Evolutionary conservation across 2,329 filamentous ascomycete genomes (phyloP), one percentile per base, ranked within the genome.

Genomic region (Cryphonectria parasitica): DNA sequence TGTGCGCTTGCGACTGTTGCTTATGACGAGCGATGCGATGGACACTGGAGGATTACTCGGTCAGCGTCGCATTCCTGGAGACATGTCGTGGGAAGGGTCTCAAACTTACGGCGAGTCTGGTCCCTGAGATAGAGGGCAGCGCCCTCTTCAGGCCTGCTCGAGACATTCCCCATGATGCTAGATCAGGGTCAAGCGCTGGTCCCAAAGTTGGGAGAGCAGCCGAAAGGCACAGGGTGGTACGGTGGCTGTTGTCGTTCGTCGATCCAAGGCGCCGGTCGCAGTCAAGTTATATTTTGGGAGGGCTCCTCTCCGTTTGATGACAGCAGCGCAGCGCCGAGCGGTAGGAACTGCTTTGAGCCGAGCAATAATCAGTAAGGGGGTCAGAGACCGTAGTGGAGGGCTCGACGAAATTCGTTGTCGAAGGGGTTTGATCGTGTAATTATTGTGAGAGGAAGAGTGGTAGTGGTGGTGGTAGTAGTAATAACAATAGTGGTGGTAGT

Each of bases 111-210:
- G 87, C 94, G 90, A 80, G 89, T 93, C 86, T 97, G 96, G 80
- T 99, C 96, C 84, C 92, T 92, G 79, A 98, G 86, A 81, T 92
- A 97, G 80, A 98, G 85, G 77, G 89, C 83, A 76, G 89, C 87
- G 79, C 90, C 92, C 78, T 98, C 95, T 77, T 97, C 95, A 77
- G 91, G 90, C 82, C 90, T 92, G 86, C 95, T 98, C 81, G 90
- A 91, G 82, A 98, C 91, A 85, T 92, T 94, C 79, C 96, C 96
- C 96, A 99, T 99, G 81, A 82, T 88, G 83, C 81, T 73, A 74
- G 70, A 74, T 74, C 65, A 74, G 74, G 74, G 75, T 73, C 73
- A 73, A 67, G 64, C 72, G 74, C 75, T 74, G 64, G 74, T 77
- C 77, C 77, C 74, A 67, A 49, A 64, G 60, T 67, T 67, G 73